Conservation (phyloP, 768 basidiomycete species). For the Kwoniella sp. region DNA sequence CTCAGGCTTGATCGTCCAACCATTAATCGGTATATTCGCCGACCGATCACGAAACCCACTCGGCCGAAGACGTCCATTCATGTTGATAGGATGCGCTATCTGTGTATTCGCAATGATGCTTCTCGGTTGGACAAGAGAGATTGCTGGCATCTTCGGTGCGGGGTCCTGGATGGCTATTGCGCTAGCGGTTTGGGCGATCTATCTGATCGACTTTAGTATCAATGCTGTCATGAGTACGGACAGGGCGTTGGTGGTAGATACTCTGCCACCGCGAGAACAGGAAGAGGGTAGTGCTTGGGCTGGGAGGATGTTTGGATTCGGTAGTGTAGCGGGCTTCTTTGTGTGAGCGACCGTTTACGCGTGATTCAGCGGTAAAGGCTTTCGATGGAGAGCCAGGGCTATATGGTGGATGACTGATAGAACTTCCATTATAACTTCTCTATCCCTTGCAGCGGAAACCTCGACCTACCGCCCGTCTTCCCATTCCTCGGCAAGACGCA, state of each 20-base stretch:
- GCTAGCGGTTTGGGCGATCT: conserved; percentile 73
- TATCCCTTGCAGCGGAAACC: conserved; percentile 71
- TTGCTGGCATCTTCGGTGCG: conserved; percentile 61
- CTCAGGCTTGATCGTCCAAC: conserved; percentile 87
- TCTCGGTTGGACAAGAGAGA: conserved; percentile 75
- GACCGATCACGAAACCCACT: conserved; percentile 81
- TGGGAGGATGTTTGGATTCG: conserved; percentile 84
- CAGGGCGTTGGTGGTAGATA: conserved; percentile 86
- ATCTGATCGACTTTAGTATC: conserved; percentile 65
- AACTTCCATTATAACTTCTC: no score
- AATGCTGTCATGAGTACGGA: conserved; percentile 81
- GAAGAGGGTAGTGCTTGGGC: conserved; percentile 93
- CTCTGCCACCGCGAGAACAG: conserved; percentile 71
- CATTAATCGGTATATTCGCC: conserved; percentile 76
- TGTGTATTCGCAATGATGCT: conserved; percentile 74
- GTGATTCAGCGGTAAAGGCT: conserved; percentile 27
- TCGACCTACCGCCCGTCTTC: conserved; percentile 70
- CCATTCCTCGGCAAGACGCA: conserved; percentile 79
- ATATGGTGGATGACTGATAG: no score
- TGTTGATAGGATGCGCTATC: conserved; percentile 69
- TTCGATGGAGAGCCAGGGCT: neutral
- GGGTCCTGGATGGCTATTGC: conserved; percentile 64
- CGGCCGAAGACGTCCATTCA: conserved; percentile 83
- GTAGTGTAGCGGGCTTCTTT: conserved; percentile 83
- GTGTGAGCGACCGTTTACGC: no score